A percentile compares a stretch with the other conserved stretches of the same genome.
phyloP scores from a whole-genome alignment of 352 stramenopile genomes.

The Blastocystis hominis region DNA sequence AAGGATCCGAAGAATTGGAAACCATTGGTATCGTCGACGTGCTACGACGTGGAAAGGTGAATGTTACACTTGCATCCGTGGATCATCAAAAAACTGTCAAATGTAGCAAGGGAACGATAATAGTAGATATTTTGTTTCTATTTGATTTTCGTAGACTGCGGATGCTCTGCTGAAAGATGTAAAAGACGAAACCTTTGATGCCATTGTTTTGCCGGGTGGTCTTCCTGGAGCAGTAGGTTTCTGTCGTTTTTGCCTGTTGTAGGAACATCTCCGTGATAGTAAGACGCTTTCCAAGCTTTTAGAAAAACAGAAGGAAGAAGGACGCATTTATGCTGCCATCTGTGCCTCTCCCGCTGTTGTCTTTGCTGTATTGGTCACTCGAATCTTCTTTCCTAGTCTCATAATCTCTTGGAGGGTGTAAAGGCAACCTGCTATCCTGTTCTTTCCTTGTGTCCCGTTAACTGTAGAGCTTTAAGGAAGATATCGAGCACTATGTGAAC shows the following conservation, averaged over 20 bases:
- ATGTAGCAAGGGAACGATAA: conserved; percentile 19
- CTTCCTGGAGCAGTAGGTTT: conserved; percentile 13
- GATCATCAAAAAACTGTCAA: not conserved
- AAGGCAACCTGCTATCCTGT: conserved; percentile 64
- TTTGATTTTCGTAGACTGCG: conserved; percentile 63
- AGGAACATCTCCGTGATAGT: conserved; percentile 61
- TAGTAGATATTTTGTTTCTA: not conserved
- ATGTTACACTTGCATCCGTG: conserved; percentile 74
- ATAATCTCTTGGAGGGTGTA: conserved; percentile 63
- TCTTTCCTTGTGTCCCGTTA: not conserved
- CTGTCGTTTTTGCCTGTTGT: not conserved
- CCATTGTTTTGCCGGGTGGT: conserved; percentile 62
- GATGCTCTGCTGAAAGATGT: conserved; percentile 68
- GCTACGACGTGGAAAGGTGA: conserved; percentile 69
- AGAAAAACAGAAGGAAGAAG: conserved; percentile 59
- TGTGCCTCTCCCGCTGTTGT: conserved; percentile 67
- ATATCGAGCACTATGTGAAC: not conserved
- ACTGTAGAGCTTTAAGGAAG: not conserved
- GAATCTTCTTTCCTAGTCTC: conserved; percentile 21
- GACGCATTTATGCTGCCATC: conserved; percentile 63
- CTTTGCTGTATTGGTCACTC: conserved; percentile 51
- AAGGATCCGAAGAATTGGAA: conserved; percentile 78
- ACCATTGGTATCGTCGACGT: conserved; percentile 75
- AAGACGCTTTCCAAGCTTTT: conserved; percentile 61
- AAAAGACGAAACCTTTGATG: conserved; percentile 64